These are phyloP conservation scores for Solioccasus polychromus DNA, from an alignment of 768 basidiomycete genomes.

Conservation along the genomic window DNA sequence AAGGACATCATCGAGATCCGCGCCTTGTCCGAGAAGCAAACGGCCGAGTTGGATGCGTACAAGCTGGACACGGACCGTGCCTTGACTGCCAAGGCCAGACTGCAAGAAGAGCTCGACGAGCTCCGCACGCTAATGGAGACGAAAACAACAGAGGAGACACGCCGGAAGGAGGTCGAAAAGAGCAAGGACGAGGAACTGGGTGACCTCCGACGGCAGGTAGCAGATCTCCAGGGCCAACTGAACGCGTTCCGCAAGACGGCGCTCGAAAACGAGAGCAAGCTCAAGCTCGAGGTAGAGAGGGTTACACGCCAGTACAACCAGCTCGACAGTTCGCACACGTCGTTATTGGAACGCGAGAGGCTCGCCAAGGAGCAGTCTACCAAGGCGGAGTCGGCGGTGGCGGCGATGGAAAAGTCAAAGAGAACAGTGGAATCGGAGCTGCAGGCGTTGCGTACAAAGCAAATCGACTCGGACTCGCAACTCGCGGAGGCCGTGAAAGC, in stretches of 20 bases:
- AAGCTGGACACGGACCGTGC: conserved; percentile 51
- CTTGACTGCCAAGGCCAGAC: conserved; percentile 47
- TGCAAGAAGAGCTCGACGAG: conserved; percentile 84
- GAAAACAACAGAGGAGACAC: conserved; percentile 83
- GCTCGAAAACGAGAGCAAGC: conserved; percentile 65
- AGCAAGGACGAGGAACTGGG: conserved; percentile 83
- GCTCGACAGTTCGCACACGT: conserved; percentile 57
- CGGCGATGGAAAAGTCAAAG: conserved; percentile 67
- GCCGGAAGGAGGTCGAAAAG: conserved; percentile 79
- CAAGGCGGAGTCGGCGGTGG: conserved; percentile 45
- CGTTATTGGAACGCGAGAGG: conserved; percentile 62
- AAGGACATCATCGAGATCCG: conserved; percentile 69
- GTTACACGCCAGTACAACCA: conserved; percentile 56
- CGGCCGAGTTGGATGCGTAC: conserved; percentile 58
- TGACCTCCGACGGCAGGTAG: conserved; percentile 63
- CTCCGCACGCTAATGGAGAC: conserved; percentile 80
- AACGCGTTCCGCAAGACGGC: conserved; percentile 58
- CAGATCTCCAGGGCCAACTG: conserved; percentile 63
- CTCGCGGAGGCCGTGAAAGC: conserved; percentile 56
- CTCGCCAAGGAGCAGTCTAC: conserved; percentile 47
- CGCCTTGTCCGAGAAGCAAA: conserved; percentile 62
- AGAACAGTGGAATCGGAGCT: conserved; percentile 70
- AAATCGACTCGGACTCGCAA: conserved; percentile 63
- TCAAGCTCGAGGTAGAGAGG: conserved; percentile 73
- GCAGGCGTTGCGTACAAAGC: conserved; percentile 62